Base-by-base conservation (phyloP, 2,329 filamentous ascomycete genomes). In the Clonostachys solani region DNA sequence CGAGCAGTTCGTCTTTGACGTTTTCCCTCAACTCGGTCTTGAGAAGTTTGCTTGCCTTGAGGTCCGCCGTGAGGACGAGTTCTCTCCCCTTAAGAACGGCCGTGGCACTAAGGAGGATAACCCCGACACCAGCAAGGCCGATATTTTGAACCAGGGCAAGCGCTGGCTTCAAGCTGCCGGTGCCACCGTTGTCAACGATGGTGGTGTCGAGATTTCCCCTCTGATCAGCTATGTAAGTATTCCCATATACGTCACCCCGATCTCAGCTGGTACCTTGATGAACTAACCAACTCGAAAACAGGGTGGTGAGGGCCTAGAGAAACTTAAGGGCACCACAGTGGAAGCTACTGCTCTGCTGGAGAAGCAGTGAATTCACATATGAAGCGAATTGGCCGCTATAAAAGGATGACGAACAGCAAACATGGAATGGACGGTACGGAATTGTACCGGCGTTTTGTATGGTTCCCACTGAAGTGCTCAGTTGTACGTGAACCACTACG, bases 1-100 rank as follows among this genome's bases (percentile, higher is more conserved):
- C 37, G 94, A 99, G 78, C 94, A 97, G 71, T 99, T 97, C 60
- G 92, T 99, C 51, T 99, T 99, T 64, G 94, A 99, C 65, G 94
- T 95, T 62, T 99, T 99, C 78, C 92, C 92, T 51, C 80, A 92
- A 75, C 76, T 95, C 45, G 74, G 85, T 16, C 82, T 99, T 53
- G 79, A 85, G 55, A 91, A 95, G 72, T 99, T 99, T 62, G 94
- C 92, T 19, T 95, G 86, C 69, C 86, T 97, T 73, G 94, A 99
- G 72, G 94, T 99, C 45, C 89, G 85, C 68, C 89, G 94, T 51
- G 92, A 96, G 74, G 94, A 99, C 57, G 94, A 99, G 72, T 99
- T 99, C 74, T 96, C 91, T 29, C 94, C 94, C 5, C 75, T 99
- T 56, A 99, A 99, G 84, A 99, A 99, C 63, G 81, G 77, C 34